Conservation (phyloP, 441 rosid genomes). For the Euphorbia schlechtendalii region DNA sequence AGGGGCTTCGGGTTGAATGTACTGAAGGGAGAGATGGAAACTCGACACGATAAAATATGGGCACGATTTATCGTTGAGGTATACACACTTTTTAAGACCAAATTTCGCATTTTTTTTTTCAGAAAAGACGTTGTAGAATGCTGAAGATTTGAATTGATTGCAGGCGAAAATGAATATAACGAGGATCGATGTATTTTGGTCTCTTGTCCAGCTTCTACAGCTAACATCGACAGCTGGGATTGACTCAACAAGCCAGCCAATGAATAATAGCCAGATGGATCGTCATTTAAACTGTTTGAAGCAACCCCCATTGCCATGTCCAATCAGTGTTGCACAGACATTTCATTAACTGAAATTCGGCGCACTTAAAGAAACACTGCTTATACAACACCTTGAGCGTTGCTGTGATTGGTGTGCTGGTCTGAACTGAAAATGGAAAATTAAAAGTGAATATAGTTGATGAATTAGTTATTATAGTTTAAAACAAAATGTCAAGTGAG, state of each 20-base stretch:
- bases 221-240: constrained; percentile 26
- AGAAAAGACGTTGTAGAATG: not conserved
- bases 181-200: constrained; percentile 71
- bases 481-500: constrained; percentile 12
- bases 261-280: constrained; percentile 15
- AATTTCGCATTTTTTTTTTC: not conserved
- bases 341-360: constrained; percentile 19
- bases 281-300: constrained; percentile 31
- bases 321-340: constrained; percentile 31
- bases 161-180: constrained; percentile 60
- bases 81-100: constrained; percentile 7
- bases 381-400: constrained; percentile 33
- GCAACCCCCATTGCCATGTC: constrained; percentile 30
- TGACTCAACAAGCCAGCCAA: constrained; percentile 28
- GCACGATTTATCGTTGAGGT: constrained; percentile 87
- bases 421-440: constrained; percentile 16
- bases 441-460: constrained; percentile 23
- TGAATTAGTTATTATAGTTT: constrained; percentile 22
- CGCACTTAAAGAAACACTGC: constrained; percentile 6
- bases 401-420: constrained; percentile 37
- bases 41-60: constrained; percentile 58
- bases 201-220: constrained; percentile 64
- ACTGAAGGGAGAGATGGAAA: constrained; percentile 76
- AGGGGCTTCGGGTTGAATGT: constrained; percentile 72
- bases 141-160: constrained; percentile 15